Percentiles rank a stretch among this genome's conserved stretches.
These are phyloP conservation scores for Lipomyces orientalis DNA, from an alignment of 805 yeast species.

Conservation along the genomic window DNA sequence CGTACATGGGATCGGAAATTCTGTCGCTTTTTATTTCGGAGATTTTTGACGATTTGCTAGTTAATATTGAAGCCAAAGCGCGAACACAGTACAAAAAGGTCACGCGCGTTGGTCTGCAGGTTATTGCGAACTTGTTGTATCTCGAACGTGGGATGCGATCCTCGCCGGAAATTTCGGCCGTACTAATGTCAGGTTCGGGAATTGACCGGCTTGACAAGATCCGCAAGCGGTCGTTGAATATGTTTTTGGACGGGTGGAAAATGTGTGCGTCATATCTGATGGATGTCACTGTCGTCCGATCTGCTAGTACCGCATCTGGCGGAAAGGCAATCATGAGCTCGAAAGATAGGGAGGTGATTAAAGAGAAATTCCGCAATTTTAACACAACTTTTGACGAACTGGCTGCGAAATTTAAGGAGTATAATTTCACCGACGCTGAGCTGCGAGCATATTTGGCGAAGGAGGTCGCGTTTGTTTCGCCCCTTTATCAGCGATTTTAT, in stretches of 20 bases:
- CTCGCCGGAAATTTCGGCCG: conserved; percentile 52
- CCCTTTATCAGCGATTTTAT: conserved; percentile 83
- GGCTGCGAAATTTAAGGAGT: conserved; percentile 65
- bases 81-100: conserved; percentile 46
- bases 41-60: conserved; percentile 72
- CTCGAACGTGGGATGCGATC: conserved; percentile 60
- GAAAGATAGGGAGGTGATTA: conserved; percentile 81
- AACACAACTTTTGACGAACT: conserved; percentile 83
- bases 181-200: conserved; percentile 63
- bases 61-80: conserved; percentile 67
- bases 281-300: conserved; percentile 73
- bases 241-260: conserved; percentile 78
- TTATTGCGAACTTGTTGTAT: conserved; percentile 71
- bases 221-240: conserved; percentile 72
- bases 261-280: conserved; percentile 74
- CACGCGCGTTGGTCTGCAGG: conserved; percentile 65
- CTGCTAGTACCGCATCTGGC: conserved; percentile 17
- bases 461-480: conserved; percentile 77
- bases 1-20: conserved; percentile 43
- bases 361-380: conserved; percentile 82
- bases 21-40: conserved; percentile 76
- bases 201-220: conserved; percentile 66
- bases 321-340: conserved; percentile 51
- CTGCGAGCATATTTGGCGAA: conserved; percentile 67
- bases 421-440: conserved; percentile 67